Evolutionary conservation across 208 protist species (phyloP), one percentile per base, ranked within the genome.

Genomic region (Leishmania martiniquensis): DNA sequence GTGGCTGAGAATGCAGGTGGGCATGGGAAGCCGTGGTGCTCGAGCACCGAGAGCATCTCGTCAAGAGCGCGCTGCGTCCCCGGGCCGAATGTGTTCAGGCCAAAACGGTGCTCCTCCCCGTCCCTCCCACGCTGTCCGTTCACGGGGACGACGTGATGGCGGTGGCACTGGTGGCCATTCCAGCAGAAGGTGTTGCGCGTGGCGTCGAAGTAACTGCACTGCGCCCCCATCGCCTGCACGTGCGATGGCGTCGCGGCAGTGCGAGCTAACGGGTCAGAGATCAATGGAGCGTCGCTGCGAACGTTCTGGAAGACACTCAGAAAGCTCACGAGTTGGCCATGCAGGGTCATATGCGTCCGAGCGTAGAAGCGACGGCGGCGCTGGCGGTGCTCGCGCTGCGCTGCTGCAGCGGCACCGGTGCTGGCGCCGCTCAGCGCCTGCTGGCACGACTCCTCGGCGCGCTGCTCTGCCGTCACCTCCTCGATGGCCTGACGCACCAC

Each of bases 151-250:
- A 79, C 63, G 57, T 88, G 85, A 25, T 72, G 75, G 22, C 74
- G 71, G 65, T 77, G 77, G 65, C 85, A 89, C 67, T 87, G 82
- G 44, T 84, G 85, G 15, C 85, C 85, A 42, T 77, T 68, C 85
- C 85, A 89, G 77, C 85, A 89, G 69, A 89, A 89, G 1, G 72
- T 79, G 51, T 66, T 80, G 67, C 84, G 75, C 1, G 82, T 79
- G 6, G 72, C 72, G 42, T 76, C 72, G 65, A 82, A 89, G 77
- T 89, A 81, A 62, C 70, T 78, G 82, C 82, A 85, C 76, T 77
- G 77, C 73, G 57, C 63, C 52, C 60, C 76, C 39, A 77, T 63
- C 60, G 75, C 2, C 72, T 76, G 57, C 39, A 59, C 63, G 54
- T 84, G 73, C 74, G 76, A 32, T 9, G 76, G 42, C 52, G n/a